These are phyloP conservation scores for Flueggea neowawraea DNA, from an alignment of 441 rosid genomes.

Conservation along the genomic window DNA sequence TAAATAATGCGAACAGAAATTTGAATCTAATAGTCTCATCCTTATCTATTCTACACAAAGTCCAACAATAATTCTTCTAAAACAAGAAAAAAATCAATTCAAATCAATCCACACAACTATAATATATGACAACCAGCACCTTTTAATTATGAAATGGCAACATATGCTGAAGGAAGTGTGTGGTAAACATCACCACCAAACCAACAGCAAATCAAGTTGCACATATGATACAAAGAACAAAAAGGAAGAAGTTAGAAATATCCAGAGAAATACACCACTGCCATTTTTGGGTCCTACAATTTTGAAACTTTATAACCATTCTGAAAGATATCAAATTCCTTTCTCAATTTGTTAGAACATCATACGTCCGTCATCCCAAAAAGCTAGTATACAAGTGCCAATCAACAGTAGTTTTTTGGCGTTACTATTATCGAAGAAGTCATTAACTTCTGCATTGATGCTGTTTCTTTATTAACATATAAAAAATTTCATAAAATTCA, in stretches of 20 bases:
- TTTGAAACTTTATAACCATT: background rate
- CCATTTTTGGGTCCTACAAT: background rate
- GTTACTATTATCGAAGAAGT: background rate
- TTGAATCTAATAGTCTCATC: background rate
- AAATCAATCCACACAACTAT: background rate
- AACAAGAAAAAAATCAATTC: background rate
- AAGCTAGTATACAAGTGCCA: background rate
- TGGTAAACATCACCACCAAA: background rate
- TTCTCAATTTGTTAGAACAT: background rate
- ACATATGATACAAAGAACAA: background rate
- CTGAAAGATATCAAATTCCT: background rate
- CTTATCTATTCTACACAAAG: background rate
- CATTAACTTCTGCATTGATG: background rate
- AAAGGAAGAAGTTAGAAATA: no score
- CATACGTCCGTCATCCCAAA: background rate
- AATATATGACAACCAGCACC: background rate
- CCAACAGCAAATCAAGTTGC: conserved; percentile 6
- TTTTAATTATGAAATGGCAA: background rate
- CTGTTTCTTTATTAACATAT: no score
- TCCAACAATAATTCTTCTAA: background rate
- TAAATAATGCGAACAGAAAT: background rate
- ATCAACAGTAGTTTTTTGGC: background rate
- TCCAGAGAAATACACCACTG: background rate
- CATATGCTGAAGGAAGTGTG: background rate
- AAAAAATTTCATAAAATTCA: no score